Evolutionary conservation across 768 basidiomycete genomes (phyloP).

Genomic region (Mycena rosella): DNA sequence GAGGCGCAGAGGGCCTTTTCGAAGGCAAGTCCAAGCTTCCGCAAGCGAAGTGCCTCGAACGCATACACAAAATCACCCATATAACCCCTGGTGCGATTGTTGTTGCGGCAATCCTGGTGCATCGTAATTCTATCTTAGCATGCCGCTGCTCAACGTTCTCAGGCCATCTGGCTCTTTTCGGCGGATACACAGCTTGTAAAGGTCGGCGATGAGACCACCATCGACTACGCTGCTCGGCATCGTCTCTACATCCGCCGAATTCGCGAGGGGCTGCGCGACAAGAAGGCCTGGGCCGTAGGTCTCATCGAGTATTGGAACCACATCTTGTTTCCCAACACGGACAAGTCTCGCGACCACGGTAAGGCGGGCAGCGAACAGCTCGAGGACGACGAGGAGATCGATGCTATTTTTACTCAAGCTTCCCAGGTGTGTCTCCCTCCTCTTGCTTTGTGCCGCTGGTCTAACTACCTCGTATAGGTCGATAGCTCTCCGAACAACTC

Average conservation of each 20-base stretch:
- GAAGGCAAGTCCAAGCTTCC: no score
- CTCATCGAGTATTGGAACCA: slow-evolving; percentile 7
- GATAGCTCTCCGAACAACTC: no score
- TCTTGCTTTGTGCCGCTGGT: no score
- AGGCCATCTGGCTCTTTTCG: slow-evolving; percentile 2
- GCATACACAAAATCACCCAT: no score
- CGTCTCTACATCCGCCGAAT: no score
- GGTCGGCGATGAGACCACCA: slow-evolving; percentile 9
- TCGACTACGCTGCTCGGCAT: no score
- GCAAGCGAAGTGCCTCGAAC: no score
- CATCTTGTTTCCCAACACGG: slow-evolving; percentile 13
- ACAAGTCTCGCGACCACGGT: not conserved
- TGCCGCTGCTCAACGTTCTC: not conserved
- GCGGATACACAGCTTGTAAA: not conserved
- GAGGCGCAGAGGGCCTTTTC: not conserved
- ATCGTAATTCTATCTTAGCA: not conserved
- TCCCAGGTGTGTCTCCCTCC: no score
- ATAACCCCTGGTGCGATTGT: no score
- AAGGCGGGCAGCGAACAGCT: not conserved
- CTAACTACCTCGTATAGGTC: no score
- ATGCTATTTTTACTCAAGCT: not conserved
- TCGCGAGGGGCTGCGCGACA: no score
- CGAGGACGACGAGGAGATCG: not conserved
- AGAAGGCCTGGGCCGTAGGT: no score
- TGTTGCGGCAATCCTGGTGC: not conserved